Evolutionary conservation across 768 basidiomycete genomes (phyloP).

Genomic region (Mycena vulgaris): DNA sequence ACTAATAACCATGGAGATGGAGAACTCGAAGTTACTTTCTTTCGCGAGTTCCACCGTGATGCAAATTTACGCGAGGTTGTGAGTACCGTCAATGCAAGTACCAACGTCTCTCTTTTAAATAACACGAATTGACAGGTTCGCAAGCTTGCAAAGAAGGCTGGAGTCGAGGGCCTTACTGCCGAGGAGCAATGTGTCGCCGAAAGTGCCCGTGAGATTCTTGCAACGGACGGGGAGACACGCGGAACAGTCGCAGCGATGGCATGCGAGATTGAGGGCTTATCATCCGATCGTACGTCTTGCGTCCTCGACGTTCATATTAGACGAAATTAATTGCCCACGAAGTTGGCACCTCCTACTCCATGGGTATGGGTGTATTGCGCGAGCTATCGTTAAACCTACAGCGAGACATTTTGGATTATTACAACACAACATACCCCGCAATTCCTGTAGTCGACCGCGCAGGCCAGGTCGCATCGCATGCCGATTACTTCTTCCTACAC

Average conservation of each 20-base stretch:
- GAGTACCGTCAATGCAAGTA: slow-evolving; percentile 5
- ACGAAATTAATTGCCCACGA: not conserved
- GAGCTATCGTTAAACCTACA: not conserved
- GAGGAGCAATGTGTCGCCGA: slow-evolving; percentile 12
- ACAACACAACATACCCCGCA: slow-evolving; percentile 1
- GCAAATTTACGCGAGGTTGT: slow-evolving; percentile 32
- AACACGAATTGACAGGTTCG: not conserved
- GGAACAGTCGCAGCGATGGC: slow-evolving; percentile 12
- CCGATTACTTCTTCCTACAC: too few species aligned
- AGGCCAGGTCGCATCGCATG: not conserved
- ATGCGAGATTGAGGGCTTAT: slow-evolving; percentile 1
- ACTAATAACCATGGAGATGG: slow-evolving; percentile 46
- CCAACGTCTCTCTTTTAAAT: not conserved
- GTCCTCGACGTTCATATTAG: not conserved
- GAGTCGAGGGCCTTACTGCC: not conserved
- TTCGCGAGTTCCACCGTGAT: slow-evolving; percentile 41
- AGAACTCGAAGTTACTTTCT: slow-evolving; percentile 46
- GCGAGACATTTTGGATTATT: not conserved
- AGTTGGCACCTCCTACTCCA: slow-evolving; percentile 10
- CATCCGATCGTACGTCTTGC: slow-evolving; percentile 6
- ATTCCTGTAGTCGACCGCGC: not conserved
- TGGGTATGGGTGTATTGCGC: not conserved
- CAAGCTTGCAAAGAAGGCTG: slow-evolving; percentile 1
- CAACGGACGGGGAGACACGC: slow-evolving; percentile 3
- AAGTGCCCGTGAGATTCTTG: slow-evolving; percentile 7